phyloP scores from a whole-genome alignment of 1,284 basidiomycete species.

The Stereum hirsutum region DNA sequence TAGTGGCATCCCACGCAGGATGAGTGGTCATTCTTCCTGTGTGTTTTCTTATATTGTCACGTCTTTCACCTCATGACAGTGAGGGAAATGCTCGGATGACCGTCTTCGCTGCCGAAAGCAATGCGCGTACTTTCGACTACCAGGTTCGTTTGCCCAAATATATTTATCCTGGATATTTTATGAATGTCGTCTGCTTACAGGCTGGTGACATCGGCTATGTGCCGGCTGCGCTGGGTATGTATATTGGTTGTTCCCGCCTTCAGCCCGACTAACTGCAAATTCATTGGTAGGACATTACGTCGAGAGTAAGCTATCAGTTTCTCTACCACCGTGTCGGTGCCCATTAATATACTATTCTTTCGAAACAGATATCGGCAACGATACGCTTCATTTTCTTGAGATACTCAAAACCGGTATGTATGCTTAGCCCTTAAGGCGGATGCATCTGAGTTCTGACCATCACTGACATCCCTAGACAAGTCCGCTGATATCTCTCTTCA shows the following conservation, averaged over 20 bases:
- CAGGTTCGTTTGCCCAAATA: slow-evolving; percentile 21
- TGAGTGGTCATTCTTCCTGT: slow-evolving; percentile 55
- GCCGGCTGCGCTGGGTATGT: slow-evolving; percentile 42
- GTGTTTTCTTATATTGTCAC: slow-evolving; percentile 5
- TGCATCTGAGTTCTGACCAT: not conserved
- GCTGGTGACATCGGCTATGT: slow-evolving; percentile 60
- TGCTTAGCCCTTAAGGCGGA: no score
- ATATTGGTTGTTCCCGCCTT: not conserved
- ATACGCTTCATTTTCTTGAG: slow-evolving; percentile 52
- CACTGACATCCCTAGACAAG: no score
- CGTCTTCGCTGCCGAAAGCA: slow-evolving; percentile 49
- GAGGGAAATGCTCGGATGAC: slow-evolving; percentile 52
- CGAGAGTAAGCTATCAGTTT: no score
- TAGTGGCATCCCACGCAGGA: slow-evolving; percentile 70
- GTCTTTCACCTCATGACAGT: slow-evolving; percentile 21
- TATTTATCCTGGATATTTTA: no score
- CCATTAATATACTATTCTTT: no score
- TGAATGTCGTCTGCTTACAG: no score
- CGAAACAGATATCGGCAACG: slow-evolving; percentile 58
- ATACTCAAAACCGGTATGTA: slow-evolving; percentile 50
- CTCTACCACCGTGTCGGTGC: no score
- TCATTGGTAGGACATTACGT: slow-evolving; percentile 49
- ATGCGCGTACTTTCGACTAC: slow-evolving; percentile 62
- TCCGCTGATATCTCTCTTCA: slow-evolving; percentile 58
- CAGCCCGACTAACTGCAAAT: not conserved